A percentile compares a stretch with the other conserved stretches of the same genome.
These are phyloP conservation scores for Suillus decipiens DNA, from an alignment of 768 basidiomycete species.

Conservation along the genomic window DNA sequence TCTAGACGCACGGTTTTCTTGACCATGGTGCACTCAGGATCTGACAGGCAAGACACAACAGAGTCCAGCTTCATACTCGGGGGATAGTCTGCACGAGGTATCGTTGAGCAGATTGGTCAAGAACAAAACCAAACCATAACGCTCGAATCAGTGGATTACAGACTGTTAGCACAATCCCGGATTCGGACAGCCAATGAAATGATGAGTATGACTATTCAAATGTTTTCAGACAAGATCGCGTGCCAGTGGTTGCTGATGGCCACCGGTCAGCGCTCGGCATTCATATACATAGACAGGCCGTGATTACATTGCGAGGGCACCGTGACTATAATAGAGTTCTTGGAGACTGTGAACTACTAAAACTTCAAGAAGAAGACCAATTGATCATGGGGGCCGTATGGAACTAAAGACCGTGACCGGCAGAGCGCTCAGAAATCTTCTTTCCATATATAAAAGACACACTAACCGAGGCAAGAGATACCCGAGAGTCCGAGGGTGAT, in stretches of 20 bases:
- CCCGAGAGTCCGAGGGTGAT: background rate
- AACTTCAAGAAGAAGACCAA: background rate
- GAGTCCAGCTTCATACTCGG: background rate
- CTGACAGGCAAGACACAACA: background rate
- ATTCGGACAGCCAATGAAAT: background rate
- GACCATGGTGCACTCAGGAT: background rate
- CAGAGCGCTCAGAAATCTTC: background rate
- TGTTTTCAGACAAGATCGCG: background rate
- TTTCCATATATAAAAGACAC: background rate
- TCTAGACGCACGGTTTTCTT: background rate
- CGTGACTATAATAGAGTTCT: background rate
- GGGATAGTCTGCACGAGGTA: background rate
- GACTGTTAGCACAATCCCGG: background rate
- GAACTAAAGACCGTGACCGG: background rate
- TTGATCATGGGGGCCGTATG: background rate
- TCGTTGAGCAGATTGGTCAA: background rate
- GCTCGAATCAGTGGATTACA: background rate
- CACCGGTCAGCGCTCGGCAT: too few relatives aligned
- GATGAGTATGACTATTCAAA: background rate
- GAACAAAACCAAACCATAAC: background rate
- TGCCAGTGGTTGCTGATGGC: background rate
- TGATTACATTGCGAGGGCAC: background rate
- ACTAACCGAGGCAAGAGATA: background rate
- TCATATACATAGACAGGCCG: background rate
- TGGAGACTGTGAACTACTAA: background rate